Base-by-base conservation (phyloP, 2,329 filamentous ascomycete species). In the Cladosporium halotolerans region DNA sequence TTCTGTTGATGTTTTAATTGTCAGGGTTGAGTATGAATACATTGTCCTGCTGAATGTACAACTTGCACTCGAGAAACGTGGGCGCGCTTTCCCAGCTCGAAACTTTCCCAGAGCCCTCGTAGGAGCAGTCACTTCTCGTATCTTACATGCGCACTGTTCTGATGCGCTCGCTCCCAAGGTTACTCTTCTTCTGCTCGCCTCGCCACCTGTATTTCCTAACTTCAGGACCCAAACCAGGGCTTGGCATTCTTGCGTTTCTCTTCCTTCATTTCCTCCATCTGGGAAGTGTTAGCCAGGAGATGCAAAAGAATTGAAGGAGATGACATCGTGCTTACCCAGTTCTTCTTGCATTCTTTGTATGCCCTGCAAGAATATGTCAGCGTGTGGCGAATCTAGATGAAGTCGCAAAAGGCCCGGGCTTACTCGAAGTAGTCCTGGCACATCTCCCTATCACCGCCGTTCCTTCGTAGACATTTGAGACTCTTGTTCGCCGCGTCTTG, bases 391-490 rank as follows among this genome's bases (percentile, higher is more conserved):
- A 28, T 4, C 23, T 59, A 16, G 23, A 11, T 1, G 14, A 32
- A 28, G 4, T 28, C 23, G 23, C 2, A 18, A 28, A 28, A 28
- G 23, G 7, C 23, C 2, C 1, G 23, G 42, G 55, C 88, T 72
- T 69, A 96, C 90, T 96, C 89, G 68, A 99, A 97, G 68, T 95
- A 97, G 70, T 97, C 92, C 59, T 80, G 79, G 68, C 93, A 99
- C 86, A 97, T 87, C n/a, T 84, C 77, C 60, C 84, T 81, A 67
- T 97, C 89, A 11, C 88, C 91, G 18, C 80, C 84, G 69, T 99
- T 99, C 18, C 93, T 82, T 68, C 90, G 85, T 66, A 99, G 74
- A 66, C 93, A 99, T 69, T 83, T 85, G 62, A 96, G 84, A 72
- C 91, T 96, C 66, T 81, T 81, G 61, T 86, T 77, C 7, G 93